Conservation (phyloP, 257 asterid species). For the Knoxia roxburghii region DNA sequence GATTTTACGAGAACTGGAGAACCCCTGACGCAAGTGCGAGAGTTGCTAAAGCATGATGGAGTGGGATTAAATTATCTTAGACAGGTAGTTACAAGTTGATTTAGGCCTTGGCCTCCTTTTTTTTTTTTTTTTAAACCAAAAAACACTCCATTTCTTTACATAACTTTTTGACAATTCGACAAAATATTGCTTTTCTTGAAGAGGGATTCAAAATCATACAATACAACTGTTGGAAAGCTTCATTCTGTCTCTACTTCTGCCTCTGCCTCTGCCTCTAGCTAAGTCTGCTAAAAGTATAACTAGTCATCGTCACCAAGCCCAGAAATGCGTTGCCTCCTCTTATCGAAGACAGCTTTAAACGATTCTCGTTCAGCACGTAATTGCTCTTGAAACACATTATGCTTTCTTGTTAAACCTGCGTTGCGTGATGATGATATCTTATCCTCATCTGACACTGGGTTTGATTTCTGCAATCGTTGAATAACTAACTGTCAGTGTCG, state of each 20-base stretch:
- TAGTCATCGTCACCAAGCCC: slow-evolving; percentile 43
- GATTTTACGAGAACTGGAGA: too few relatives aligned
- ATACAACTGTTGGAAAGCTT: background rate
- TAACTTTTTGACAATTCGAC: too few relatives aligned
- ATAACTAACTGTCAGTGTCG: background rate
- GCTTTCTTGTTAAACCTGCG: slow-evolving; percentile 41
- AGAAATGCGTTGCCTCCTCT: slow-evolving; percentile 55
- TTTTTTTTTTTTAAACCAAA: too few relatives aligned
- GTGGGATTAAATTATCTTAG: too few relatives aligned
- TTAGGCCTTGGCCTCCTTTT: too few relatives aligned
- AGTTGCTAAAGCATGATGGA: too few relatives aligned
- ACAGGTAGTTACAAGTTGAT: too few relatives aligned
- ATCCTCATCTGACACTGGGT: slow-evolving; percentile 71
- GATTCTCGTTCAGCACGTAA: slow-evolving; percentile 86
- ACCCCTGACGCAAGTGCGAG: too few relatives aligned
- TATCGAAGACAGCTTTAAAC: slow-evolving; percentile 78
- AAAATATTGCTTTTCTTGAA: too few relatives aligned
- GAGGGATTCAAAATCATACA: too few relatives aligned
- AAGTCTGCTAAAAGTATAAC: background rate
- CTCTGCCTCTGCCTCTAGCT: background rate
- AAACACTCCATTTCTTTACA: too few relatives aligned
- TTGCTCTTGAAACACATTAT: slow-evolving; percentile 56
- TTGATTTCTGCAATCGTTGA: slow-evolving; percentile 57
- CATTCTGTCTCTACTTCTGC: background rate
- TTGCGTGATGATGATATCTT: slow-evolving; percentile 25